Evolutionary conservation across 2,329 filamentous ascomycete genomes (phyloP).

Genomic region (Cercospora citrullina): DNA sequence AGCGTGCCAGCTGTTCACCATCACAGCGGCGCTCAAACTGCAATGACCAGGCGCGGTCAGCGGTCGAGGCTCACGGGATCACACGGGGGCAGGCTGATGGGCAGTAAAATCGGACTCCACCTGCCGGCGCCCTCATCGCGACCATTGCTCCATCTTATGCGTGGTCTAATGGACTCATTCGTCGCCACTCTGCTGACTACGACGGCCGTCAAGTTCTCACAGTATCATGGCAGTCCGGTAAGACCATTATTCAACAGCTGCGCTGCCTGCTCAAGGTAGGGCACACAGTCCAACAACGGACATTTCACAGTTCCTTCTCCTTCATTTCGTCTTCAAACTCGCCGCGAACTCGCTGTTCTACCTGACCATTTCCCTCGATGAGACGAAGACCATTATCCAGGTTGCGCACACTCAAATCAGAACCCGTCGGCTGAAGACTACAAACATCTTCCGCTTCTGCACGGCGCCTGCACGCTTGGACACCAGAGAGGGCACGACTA

Average conservation of each 20-base stretch:
- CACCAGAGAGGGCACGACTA: neutral
- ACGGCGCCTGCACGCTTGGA: neutral
- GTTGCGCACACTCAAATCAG: neutral
- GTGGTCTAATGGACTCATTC: neutral
- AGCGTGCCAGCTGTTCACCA: neutral
- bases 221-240: neutral
- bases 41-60: neutral
- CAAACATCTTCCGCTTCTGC: neutral
- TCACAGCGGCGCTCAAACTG: neutral
- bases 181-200: neutral
- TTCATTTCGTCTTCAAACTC: neutral
- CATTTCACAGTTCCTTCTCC: neutral
- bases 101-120: neutral
- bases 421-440: neutral
- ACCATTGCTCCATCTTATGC: neutral
- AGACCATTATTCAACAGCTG: neutral
- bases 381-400: neutral
- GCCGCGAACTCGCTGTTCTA: neutral
- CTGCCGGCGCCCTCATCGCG: neutral
- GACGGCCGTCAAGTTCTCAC: neutral
- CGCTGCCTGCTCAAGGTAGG: neutral
- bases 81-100: neutral
- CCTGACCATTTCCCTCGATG: neutral
- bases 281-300: neutral
- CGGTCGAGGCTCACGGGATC: neutral